phyloP scores from a whole-genome alignment of 148 eudicot species.

The Camellia japonica region DNA sequence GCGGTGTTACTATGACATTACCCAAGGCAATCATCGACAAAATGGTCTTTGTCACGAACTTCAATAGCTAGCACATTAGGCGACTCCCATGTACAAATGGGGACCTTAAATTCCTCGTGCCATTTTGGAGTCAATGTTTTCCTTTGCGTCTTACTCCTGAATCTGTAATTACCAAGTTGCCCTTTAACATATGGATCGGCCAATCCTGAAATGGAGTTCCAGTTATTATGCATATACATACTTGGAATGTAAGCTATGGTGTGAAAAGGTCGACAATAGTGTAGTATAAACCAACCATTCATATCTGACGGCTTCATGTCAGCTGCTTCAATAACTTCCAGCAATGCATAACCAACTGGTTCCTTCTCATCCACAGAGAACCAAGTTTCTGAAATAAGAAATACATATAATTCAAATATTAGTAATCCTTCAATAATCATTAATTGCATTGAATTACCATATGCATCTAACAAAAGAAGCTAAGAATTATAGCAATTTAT shows the following conservation, averaged over 20 bases:
- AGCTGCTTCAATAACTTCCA: conserved; percentile 80
- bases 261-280: background rate
- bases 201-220: conserved; percentile 55
- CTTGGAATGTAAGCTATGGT: background rate
- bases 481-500: background rate
- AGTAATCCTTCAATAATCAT: background rate
- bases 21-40: conserved; percentile 83
- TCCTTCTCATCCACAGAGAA: conserved; percentile 83
- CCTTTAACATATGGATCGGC: conserved; percentile 96
- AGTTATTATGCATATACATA: conserved; percentile 16
- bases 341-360: conserved; percentile 61
- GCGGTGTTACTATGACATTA: conserved; percentile 25
- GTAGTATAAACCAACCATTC: conserved; percentile 55
- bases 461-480: conserved; percentile 2
- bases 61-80: conserved; percentile 59
- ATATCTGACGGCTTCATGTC: conserved; percentile 80
- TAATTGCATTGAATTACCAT: background rate
- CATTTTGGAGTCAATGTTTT: conserved; percentile 86
- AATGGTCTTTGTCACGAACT: conserved; percentile 84
- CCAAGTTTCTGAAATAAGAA: conserved; percentile 53
- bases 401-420: background rate
- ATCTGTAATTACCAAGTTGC: conserved; percentile 72
- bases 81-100: conserved; percentile 73
- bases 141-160: conserved; percentile 66
- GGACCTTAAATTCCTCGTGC: conserved; percentile 89